Evolutionary conservation across 495 filamentous ascomycete species (phyloP).

Genomic region (Echria macrotheca): DNA sequence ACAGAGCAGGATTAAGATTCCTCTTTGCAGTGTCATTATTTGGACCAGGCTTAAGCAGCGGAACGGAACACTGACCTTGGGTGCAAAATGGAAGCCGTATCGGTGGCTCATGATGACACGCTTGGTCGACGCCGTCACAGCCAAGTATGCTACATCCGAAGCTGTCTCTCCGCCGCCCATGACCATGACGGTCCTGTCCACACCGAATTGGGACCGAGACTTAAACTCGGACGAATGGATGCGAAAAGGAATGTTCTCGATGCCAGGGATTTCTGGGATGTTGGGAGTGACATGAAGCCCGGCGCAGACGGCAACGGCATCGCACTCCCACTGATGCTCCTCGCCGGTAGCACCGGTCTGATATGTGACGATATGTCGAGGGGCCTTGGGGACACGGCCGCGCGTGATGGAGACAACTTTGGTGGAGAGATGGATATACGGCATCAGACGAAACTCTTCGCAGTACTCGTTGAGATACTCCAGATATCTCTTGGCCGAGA

Average conservation of each 20-base stretch:
- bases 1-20: constrained; percentile 25
- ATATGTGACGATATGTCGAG: constrained; percentile 28
- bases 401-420: constrained; percentile 22
- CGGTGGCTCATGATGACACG: constrained; percentile 37
- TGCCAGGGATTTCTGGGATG: constrained; percentile 32
- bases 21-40: constrained; percentile 10
- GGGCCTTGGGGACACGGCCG: not conserved
- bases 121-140: constrained; percentile 34
- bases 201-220: constrained; percentile 30
- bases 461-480: constrained; percentile 38
- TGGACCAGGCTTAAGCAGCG: not conserved
- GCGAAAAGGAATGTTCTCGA: constrained; percentile 32
- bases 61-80: constrained; percentile 20
- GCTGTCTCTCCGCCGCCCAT: constrained; percentile 42
- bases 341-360: constrained; percentile 2
- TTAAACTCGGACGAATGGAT: constrained; percentile 43
- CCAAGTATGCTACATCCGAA: constrained; percentile 37
- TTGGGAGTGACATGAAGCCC: constrained; percentile 38
- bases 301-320: constrained; percentile 40
- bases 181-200: constrained; percentile 34
- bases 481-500: constrained; percentile 27
- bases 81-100: constrained; percentile 37
- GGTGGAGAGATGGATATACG: constrained; percentile 32
- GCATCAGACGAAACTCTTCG: constrained; percentile 34
- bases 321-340: constrained; percentile 27